Evolutionary conservation across 2,329 filamentous ascomycete genomes (phyloP), one percentile per base, ranked within the genome.

Genomic region (Fusarium sp.): DNA sequence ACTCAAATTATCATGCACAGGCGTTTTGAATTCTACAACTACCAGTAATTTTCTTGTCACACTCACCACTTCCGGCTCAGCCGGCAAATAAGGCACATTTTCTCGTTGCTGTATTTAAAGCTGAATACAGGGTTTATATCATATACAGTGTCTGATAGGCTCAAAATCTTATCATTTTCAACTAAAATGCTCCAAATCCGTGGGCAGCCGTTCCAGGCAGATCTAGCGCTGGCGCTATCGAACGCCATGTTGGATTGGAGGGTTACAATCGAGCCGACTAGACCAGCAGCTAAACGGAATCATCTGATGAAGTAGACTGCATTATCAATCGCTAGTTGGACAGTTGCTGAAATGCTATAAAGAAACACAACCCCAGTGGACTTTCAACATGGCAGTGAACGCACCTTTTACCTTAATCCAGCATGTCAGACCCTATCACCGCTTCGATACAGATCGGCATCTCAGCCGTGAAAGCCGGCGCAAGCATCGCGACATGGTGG

Each of bases 401-500:
- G 6, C 26, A 10, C 4, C 14, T 3, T 15, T 30, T 8, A 8
- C 5, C 14, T 8, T 5, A 10, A 11, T 42, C 3, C 36, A 6
- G 6, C n/a, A 57, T 57, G 39, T 20, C 55, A 2, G 55, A 57
- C 41, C 55, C 55, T 17, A 57, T 57, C 9, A 57, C 41, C 9
- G 20, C 39, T 15, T 57, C 55, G 26, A 47, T 57, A 22, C 13
- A 57, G 55, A 57, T 57, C 28, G 41, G 55, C 17, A 57, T 47
- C 18, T 47, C 55, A 57, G 55, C 14, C 11, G 32, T 57, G 2
- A 57, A 57, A n/a, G 55, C 55, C 9, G 55, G 55, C 20, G 55
- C 55, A 35, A 57, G 55, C 17, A 57, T 57, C 7, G 55, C 55
- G 5, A 35, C 41, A 32, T 57, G 55, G 55, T 57, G 55, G 55